Percentiles rank a stretch among this genome's conserved stretches.
phyloP scores from a whole-genome alignment of 2,329 filamentous ascomycete species.

The Penicillium psychrosexuale region DNA sequence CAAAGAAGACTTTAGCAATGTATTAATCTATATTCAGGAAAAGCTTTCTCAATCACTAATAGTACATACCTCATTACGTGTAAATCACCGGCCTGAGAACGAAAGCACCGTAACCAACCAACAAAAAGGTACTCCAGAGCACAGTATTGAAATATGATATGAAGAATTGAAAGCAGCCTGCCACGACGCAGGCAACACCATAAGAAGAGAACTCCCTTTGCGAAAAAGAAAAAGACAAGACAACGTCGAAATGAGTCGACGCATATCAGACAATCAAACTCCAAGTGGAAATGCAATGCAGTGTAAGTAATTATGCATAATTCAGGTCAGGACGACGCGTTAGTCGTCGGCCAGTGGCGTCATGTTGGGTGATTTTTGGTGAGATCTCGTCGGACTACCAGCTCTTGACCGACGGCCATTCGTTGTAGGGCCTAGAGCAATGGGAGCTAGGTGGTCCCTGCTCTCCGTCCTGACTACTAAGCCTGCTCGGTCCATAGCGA shows the following conservation, averaged over 20 bases:
- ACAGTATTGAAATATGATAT: constrained; percentile 23
- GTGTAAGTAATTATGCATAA: constrained; percentile 12
- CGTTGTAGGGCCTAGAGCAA: constrained; percentile 51
- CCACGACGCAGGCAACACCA: constrained; percentile 3
- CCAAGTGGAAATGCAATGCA: constrained; percentile 26
- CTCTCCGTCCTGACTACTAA: constrained; percentile 81
- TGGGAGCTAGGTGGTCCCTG: constrained; percentile 67
- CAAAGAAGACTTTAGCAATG: constrained; percentile 2
- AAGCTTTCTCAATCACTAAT: constrained; percentile 12
- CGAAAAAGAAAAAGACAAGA: neutral
- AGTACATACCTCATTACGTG: constrained; percentile 23
- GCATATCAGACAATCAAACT: constrained; percentile 18
- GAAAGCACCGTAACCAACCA: constrained; percentile 13
- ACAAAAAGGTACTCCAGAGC: constrained; percentile 26
- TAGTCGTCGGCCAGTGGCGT: constrained; percentile 36
- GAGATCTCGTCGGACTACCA: constrained; percentile 48
- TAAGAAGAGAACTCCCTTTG: neutral
- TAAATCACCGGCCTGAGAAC: constrained; percentile 19
- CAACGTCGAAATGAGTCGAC: neutral
- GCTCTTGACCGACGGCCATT: constrained; percentile 44
- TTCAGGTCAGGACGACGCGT: constrained; percentile 16
- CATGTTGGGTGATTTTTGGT: constrained; percentile 37
- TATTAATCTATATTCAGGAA: constrained; percentile 27
- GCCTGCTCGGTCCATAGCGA: constrained; percentile 62
- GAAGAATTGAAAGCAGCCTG: constrained; percentile 21